phyloP scores from a whole-genome alignment of 2,329 filamentous ascomycete genomes.

The Trichoderma lentiforme region DNA sequence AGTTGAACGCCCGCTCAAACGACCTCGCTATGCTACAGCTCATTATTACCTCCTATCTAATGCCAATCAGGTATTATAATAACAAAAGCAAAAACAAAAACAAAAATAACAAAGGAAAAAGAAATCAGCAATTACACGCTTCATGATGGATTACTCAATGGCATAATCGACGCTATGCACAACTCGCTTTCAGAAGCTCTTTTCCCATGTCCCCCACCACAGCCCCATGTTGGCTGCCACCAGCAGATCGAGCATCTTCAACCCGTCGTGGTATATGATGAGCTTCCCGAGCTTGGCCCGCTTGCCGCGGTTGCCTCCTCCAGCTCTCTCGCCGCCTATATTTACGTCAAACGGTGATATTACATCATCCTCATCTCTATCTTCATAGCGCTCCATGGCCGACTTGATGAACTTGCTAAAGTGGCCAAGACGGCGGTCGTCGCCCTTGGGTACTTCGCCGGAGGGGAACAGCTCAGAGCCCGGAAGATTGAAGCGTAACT shows the following conservation, averaged over 20 bases:
- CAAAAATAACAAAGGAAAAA: neutral
- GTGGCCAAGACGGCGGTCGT: conserved; percentile 39
- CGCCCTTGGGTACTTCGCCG: conserved; percentile 32
- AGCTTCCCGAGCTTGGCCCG: conserved; percentile 92
- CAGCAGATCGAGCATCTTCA: conserved; percentile 92
- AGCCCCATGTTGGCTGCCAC: conserved; percentile 88
- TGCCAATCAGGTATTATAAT: neutral
- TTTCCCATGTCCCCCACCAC: conserved; percentile 89
- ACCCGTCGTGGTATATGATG: conserved; percentile 80
- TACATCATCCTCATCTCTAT: conserved; percentile 39
- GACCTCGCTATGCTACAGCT: neutral
- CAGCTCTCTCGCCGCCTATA: conserved; percentile 77
- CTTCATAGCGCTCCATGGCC: conserved; percentile 26
- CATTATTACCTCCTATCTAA: neutral
- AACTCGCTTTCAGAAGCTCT: conserved; percentile 36
- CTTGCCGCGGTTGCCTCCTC: conserved; percentile 80
- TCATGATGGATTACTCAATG: neutral
- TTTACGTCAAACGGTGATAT: conserved; percentile 61
- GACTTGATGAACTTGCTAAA: conserved; percentile 43
- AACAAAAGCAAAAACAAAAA: neutral
- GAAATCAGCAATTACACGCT: neutral
- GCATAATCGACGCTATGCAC: neutral
- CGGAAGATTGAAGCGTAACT: conserved; percentile 86
- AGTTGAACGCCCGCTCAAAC: neutral
- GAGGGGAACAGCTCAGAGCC: conserved; percentile 47